Evolutionary conservation across 148 eudicot genomes (phyloP).

Genomic region (Chenopodium quinoa): DNA sequence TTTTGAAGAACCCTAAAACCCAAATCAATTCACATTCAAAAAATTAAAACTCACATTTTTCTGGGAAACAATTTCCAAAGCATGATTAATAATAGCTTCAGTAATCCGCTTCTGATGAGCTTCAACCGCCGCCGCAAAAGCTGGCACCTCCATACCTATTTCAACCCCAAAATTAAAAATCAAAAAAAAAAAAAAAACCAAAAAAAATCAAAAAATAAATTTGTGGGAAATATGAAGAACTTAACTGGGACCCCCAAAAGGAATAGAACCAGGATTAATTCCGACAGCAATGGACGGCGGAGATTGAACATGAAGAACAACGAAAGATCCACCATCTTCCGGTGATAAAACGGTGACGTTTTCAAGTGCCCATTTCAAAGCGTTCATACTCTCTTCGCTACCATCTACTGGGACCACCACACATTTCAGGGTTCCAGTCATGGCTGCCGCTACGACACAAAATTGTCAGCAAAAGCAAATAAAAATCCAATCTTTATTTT

Average conservation of each 20-base stretch:
- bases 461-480: background rate
- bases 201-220: background rate
- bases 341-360: conserved; percentile 54
- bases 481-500: too few species aligned
- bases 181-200: background rate
- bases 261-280: conserved; percentile 70
- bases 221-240: background rate
- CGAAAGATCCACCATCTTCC: conserved; percentile 41
- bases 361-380: conserved; percentile 64
- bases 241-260: conserved; percentile 91
- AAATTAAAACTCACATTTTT: conserved; percentile 47
- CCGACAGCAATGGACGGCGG: conserved; percentile 76
- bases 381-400: conserved; percentile 87
- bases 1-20: too few species aligned
- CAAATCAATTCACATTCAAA: background rate
- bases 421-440: conserved; percentile 36
- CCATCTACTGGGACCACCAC: conserved; percentile 83
- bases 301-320: conserved; percentile 68
- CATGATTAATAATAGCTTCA: conserved; percentile 55
- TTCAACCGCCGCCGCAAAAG: conserved; percentile 72
- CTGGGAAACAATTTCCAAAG: conserved; percentile 53
- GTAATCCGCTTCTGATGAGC: conserved; percentile 67
- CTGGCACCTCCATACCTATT: conserved; percentile 70
- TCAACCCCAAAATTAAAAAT: background rate
- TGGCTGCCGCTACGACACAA: background rate